These are phyloP conservation scores for Diaporthe citriasiana DNA, from an alignment of 2,329 filamentous ascomycete genomes.

Conservation along the genomic window DNA sequence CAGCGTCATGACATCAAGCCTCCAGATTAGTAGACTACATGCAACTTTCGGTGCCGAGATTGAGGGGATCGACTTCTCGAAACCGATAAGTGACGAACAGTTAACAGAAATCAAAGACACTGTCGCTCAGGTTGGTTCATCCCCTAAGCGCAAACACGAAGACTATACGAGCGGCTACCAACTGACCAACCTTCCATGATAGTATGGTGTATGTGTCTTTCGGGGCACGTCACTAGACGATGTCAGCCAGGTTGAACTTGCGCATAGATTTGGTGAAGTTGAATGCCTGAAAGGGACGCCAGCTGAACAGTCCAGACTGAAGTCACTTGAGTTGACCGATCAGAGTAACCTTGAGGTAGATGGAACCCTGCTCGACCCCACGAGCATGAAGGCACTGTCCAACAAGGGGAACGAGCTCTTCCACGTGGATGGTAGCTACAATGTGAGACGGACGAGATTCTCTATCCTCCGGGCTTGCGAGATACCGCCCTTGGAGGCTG, in stretches of 20 bases:
- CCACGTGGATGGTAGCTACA: slow-evolving; percentile 38
- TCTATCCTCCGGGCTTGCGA: slow-evolving; percentile 36
- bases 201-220: slow-evolving; percentile 39
- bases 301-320: slow-evolving; percentile 22
- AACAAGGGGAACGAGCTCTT: slow-evolving; percentile 36
- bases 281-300: slow-evolving; percentile 28
- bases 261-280: slow-evolving; percentile 34
- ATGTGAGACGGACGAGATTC: slow-evolving; percentile 29
- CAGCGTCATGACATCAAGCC: background rate
- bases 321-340: slow-evolving; percentile 33
- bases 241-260: slow-evolving; percentile 33
- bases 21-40: slow-evolving; percentile 26
- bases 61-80: slow-evolving; percentile 29
- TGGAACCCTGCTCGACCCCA: slow-evolving; percentile 25
- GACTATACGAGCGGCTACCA: background rate
- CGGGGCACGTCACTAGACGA: slow-evolving; percentile 34
- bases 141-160: background rate
- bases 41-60: slow-evolving; percentile 34
- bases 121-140: slow-evolving; percentile 7
- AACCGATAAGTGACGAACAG: slow-evolving; percentile 24
- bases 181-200: background rate
- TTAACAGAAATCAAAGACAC: slow-evolving; percentile 25
- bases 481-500: slow-evolving; percentile 35
- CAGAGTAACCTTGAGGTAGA: slow-evolving; percentile 38
- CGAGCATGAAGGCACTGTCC: slow-evolving; percentile 9